phyloP scores from a whole-genome alignment of 257 asterid genomes.

The Leptodermis oblonga region DNA sequence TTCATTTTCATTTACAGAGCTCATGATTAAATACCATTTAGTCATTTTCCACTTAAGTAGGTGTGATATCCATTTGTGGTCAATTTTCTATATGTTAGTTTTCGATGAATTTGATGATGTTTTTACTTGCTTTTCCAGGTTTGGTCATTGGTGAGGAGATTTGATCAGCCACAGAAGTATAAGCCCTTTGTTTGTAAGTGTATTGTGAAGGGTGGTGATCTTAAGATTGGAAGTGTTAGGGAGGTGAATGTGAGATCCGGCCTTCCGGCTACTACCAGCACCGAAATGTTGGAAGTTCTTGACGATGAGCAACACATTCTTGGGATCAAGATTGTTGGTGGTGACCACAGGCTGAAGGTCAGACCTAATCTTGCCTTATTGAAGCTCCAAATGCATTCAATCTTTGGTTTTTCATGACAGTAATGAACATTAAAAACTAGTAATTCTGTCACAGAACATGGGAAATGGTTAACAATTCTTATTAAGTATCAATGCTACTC shows the following conservation, averaged over 20 bases:
- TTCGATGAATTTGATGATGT: neutral
- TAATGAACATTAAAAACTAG: neutral
- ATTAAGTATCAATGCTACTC: too few relatives aligned
- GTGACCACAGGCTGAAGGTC: conserved; percentile 90
- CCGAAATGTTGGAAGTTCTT: conserved; percentile 75
- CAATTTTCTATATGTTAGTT: neutral
- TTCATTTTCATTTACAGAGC: neutral
- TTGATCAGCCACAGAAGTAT: conserved; percentile 88
- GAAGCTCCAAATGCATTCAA: neutral
- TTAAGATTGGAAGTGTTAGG: conserved; percentile 77
- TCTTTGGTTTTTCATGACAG: neutral
- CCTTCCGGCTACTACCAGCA: conserved; percentile 96
- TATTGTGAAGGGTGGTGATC: conserved; percentile 63
- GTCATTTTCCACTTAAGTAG: neutral
- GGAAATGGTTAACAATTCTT: neutral
- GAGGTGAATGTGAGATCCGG: conserved; percentile 93
- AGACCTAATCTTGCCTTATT: neutral
- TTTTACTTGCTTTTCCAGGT: conserved; percentile 40
- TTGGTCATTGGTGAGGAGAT: conserved; percentile 91
- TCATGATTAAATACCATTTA: neutral
- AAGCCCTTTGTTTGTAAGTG: conserved; percentile 90
- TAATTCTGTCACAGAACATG: neutral
- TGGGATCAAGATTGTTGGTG: conserved; percentile 80
- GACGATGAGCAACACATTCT: conserved; percentile 81
- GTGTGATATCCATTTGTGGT: neutral